These are phyloP conservation scores for Boletus subcaerulescens DNA, from an alignment of 768 basidiomycete species.

Conservation along the genomic window DNA sequence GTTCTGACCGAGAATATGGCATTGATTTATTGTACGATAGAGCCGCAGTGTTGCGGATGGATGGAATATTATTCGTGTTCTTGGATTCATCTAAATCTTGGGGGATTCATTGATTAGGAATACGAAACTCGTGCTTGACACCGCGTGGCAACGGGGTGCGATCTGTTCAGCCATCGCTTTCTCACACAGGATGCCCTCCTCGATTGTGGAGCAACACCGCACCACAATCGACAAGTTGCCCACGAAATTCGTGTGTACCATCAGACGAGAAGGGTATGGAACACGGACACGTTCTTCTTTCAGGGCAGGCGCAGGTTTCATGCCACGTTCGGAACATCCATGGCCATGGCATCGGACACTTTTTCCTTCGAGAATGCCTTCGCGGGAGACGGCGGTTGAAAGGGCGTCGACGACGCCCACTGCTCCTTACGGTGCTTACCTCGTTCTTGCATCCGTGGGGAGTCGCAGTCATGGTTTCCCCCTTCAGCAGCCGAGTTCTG, in stretches of 20 bases:
- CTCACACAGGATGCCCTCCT: slow-evolving; percentile 4
- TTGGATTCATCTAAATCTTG: slow-evolving; percentile 14
- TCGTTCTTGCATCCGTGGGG: background rate
- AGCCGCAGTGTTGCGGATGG: slow-evolving; percentile 23
- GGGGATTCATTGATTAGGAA: background rate
- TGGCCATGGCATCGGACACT: background rate
- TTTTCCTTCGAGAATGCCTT: slow-evolving; percentile 6
- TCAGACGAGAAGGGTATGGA: slow-evolving; percentile 8
- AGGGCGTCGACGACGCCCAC: background rate
- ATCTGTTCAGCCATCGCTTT: background rate
- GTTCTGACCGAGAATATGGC: slow-evolving; percentile 26
- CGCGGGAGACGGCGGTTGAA: slow-evolving; percentile 13
- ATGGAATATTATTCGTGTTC: slow-evolving; percentile 33
- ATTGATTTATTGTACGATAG: slow-evolving; percentile 38
- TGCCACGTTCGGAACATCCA: background rate
- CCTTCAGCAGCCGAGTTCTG: too few relatives aligned
- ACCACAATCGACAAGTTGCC: background rate
- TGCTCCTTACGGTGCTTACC: background rate
- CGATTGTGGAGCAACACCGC: background rate
- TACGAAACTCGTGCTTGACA: slow-evolving; percentile 11
- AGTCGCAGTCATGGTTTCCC: background rate
- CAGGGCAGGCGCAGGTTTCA: background rate
- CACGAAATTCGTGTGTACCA: slow-evolving; percentile 7
- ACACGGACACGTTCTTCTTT: background rate
- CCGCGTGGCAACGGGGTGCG: slow-evolving; percentile 15